Percentiles rank a stretch among this genome's conserved stretches.
phyloP scores from a whole-genome alignment of 2,329 filamentous ascomycete genomes.

The Alternaria consortialis region DNA sequence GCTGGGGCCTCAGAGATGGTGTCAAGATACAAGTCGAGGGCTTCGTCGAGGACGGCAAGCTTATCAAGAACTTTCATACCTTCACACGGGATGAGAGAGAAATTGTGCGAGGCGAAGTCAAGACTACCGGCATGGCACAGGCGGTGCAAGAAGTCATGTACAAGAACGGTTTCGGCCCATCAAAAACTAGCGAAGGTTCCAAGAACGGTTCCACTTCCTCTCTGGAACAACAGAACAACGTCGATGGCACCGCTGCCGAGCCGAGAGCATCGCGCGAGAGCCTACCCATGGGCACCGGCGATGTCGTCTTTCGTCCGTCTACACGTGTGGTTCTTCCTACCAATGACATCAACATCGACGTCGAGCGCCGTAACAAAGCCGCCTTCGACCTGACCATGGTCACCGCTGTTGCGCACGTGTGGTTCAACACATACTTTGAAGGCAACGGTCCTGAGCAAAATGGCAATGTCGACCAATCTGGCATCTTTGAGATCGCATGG shows the following conservation, averaged over 20 bases:
- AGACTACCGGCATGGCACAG: conserved; percentile 54
- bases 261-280: conserved; percentile 34
- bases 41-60: conserved; percentile 86
- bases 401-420: conserved; percentile 90
- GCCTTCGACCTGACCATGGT: conserved; percentile 84
- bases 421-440: conserved; percentile 97
- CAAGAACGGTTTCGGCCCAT: conserved; percentile 45
- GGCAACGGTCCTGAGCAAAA: conserved; percentile 75
- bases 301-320: conserved; percentile 79
- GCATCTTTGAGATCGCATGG: conserved; percentile 76
- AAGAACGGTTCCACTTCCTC: conserved; percentile 33
- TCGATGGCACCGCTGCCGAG: conserved; percentile 27
- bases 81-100: conserved; percentile 78
- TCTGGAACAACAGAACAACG: conserved; percentile 23
- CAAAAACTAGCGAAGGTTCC: conserved; percentile 29
- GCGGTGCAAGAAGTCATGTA: conserved; percentile 58
- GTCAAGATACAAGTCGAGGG: conserved; percentile 89
- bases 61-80: conserved; percentile 82
- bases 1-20: conserved; percentile 86
- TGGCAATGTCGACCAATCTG: conserved; percentile 73
- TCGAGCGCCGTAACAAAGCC: conserved; percentile 85
- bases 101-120: conserved; percentile 66
- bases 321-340: conserved; percentile 75
- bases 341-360: conserved; percentile 88
- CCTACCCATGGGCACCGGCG: conserved; percentile 66